Percentiles rank a stretch among this genome's conserved stretches.
Evolutionary conservation across 768 basidiomycete species (phyloP).

Genomic region (Boletus barrowsii): DNA sequence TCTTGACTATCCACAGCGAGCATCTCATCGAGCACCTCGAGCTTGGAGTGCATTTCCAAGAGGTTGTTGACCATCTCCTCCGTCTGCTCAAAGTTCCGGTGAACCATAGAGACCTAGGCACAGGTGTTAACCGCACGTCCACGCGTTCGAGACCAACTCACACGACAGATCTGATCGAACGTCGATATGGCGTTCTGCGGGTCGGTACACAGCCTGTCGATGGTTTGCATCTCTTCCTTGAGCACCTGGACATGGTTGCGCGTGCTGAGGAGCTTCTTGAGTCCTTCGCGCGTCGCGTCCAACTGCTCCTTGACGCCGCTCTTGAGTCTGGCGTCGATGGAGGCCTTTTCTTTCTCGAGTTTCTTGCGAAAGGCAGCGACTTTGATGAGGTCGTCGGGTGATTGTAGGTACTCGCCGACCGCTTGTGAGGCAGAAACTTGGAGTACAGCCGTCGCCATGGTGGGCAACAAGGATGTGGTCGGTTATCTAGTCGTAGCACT

Average conservation of each 20-base stretch:
- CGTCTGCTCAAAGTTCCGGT: constrained; percentile 91
- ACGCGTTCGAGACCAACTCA: constrained; percentile 37
- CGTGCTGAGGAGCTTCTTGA: constrained; percentile 76
- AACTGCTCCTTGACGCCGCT: constrained; percentile 92
- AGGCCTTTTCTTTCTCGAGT: constrained; percentile 93
- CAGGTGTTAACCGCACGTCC: background rate
- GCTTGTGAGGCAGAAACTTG: constrained; percentile 78
- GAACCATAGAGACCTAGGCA: constrained; percentile 88
- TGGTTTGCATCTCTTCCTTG: constrained; percentile 81
- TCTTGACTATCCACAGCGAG: constrained; percentile 71
- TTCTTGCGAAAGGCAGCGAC: constrained; percentile 88
- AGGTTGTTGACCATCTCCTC: constrained; percentile 95
- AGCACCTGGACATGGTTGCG: constrained; percentile 74
- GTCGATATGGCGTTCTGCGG: constrained; percentile 75
- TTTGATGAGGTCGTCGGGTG: constrained; percentile 90
- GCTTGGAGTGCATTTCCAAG: constrained; percentile 84
- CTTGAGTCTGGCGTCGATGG: constrained; percentile 87
- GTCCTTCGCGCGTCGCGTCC: constrained; percentile 83
- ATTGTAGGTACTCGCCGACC: constrained; percentile 86
- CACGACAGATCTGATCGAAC: constrained; percentile 94
- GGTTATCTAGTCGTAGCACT: background rate
- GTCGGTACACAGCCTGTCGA: constrained; percentile 75
- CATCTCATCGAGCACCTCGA: constrained; percentile 75
- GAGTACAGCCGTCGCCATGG: constrained; percentile 44
- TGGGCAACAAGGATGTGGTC: background rate